Base-by-base conservation (phyloP, 257 asterid species). In the Gentiana dahurica region DNA sequence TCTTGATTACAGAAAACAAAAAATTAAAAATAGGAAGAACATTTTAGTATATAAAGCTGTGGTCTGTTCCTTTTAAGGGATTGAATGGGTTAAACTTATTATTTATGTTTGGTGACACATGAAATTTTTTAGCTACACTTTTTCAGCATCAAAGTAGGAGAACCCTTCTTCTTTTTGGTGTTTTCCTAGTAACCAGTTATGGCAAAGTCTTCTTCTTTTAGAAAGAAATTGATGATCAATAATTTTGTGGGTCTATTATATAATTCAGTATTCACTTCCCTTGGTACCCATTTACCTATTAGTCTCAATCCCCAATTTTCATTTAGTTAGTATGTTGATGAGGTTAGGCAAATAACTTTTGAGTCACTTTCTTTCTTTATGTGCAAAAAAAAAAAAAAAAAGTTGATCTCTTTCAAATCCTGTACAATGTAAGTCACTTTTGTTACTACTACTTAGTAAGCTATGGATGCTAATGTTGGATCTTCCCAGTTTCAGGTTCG, bases 401-500 rank as follows among this genome's bases (percentile, higher is more conserved):
- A 12, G 15, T 24, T 47, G 7, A 53, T 43, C 13, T 51, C 52
- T 38, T 68, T 24, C 62, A 48, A 3, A 0, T 50, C 46, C 10
- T 41, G 46, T n/a, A 45, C n/a, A 8, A 34, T 62, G 6, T 9
- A 12, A 4, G 6, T 47, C 12, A 6, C 37, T 8, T 6, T 51
- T n/a, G 66, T 49, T 41, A 41, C 36, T 32, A 34, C 50, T 12
- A 49, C 38, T 13, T n/a, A 24, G 10, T 10, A 36, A 39, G 2
- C 35, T 41, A 41, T 41, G 36, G 58, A 57, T 72, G 62, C 81
- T 77, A 43, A 71, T 54, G 4, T 50, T 60, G 56, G 61, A 59
- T 61, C 68, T 63, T 56, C 45, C 46, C 54, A 39, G 24, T 54
- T 63, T 58, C 71, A 69, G 84, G 57, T 68, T 70, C 74, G 62